Evolutionary conservation across 805 yeast species (phyloP), one percentile per base, ranked within the genome.

Genomic region (Jamesozyma gamospora): DNA sequence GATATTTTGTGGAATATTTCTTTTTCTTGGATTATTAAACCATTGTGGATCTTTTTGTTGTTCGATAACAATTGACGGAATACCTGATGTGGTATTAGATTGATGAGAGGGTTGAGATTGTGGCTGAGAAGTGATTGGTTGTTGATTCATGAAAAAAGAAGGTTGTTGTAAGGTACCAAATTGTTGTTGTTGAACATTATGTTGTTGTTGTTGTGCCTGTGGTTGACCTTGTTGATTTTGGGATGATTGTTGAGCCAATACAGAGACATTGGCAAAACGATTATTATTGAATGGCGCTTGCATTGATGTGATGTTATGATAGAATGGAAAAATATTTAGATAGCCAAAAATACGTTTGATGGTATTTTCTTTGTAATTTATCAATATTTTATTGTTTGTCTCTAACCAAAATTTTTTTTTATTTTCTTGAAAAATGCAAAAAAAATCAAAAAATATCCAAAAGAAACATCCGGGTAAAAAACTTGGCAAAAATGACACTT

Each of bases 1-100:
- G 13, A 71, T 63, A 3, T 61, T 62, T n/a, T 67, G 65, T 8
- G 78, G 77, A n/a, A 68, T 60, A 1, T 62, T 55, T 41, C 77
- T 60, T 43, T 69, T 67, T 42, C 65, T 68, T n/a, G 70, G 64
- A 35, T 64, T 63, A 32, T 64, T 62, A 43, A 55, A 64, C 70
- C 69, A 68, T 17, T 51, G 50, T 6, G 66, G 65, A 17, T 49
- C 53, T 19, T 47, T 41, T n/a, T 34, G 36, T 25, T 36, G 40
- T 19, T 32, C 40, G 11, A 14, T 13, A n/a, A 34, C 36, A 30
- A 28, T 26, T 6, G 35, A 9, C n/a, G 37, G 24, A 7, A 30
- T 21, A 8, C 13, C 26, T 9, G 35, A 29, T 14, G 18, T 13
- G 7, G 34, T 12, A 16, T 29, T 21, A 19, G 35, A 36, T 25